Evolutionary conservation across 768 basidiomycete genomes (phyloP), one percentile per base, ranked within the genome.

Genomic region (Boletus tylopilopsis): DNA sequence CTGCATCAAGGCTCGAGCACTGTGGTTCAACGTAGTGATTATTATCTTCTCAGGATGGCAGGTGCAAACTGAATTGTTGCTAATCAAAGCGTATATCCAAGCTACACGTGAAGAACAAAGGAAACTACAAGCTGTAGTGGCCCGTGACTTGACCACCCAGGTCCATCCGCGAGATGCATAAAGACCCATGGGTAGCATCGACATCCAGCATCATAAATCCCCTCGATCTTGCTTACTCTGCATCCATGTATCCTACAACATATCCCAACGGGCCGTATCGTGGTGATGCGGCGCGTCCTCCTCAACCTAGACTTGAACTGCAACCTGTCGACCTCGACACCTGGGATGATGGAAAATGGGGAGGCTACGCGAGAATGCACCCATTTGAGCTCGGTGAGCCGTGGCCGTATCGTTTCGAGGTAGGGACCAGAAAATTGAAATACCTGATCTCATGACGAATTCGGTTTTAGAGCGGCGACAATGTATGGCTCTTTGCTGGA

Each of bases 401-500:
- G 0, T 76, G 77, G 68, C 69, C 72, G 30, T 82, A 76, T 56
- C 71, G 71, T 13, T 84, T 84, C 66, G 64, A 71, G 60, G 71
- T 67, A n/a, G 53, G 54, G 34, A 19, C 8, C 19, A 19, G 24
- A 25, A 8, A 15, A 30, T 23, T 12, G 8, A 7, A n/a, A 7
- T 32, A 37, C 33, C 21, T 30, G 30, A 42, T 45, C 47, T 27
- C 51, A 22, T 39, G 39, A 25, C 39, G 32, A 30, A 50, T 34
- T 32, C 41, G 25, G 35, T 6, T 22, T 32, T 42, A 81, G 79
- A 62, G 67, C 23, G 73, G 74, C 21, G 75, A 82, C 36, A 34
- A 24, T 16, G 82, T 80, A 23, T 82, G 81, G 82, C 62, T 83
- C 15, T 72, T 70, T 47, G 77, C 74, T 5, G 64, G 68, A 27